Percentiles rank a stretch among this genome's conserved stretches.
Conservation (phyloP, 2,329 filamentous ascomycete species). For the Talaromyces sp. region DNA sequence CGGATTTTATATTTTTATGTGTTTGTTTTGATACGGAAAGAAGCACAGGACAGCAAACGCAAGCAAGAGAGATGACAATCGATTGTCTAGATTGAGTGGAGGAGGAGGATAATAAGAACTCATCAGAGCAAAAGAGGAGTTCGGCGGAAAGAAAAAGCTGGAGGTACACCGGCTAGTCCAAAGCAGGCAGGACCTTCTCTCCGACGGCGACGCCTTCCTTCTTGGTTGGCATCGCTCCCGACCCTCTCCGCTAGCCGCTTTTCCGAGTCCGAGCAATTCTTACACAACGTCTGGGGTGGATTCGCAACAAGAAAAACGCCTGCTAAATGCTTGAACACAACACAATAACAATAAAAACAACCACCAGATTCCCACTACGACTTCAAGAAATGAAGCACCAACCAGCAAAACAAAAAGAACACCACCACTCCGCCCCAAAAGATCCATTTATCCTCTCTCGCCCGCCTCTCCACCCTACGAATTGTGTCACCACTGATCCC, state of each 20-base stretch:
- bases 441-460: constrained; percentile 96
- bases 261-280: no score
- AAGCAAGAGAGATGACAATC: constrained; percentile 8
- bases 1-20: background rate
- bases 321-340: constrained; percentile 9
- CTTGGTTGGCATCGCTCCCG: background rate
- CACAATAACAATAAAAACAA: background rate
- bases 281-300: no score
- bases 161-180: constrained; percentile 9
- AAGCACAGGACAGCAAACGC: background rate
- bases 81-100: background rate
- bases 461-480: constrained; percentile 86
- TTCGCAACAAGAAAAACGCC: constrained; percentile 5
- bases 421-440: constrained; percentile 81
- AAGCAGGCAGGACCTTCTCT: background rate
- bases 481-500: constrained; percentile 95
- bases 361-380: constrained; percentile 37
- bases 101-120: background rate
- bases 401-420: constrained; percentile 88
- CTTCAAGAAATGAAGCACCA: constrained; percentile 78
- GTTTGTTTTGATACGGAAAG: background rate
- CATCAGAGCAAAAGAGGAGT: background rate
- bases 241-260: constrained; percentile 7
- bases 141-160: constrained; percentile 7
- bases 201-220: background rate